Percentiles rank a stretch among this genome's conserved stretches.
Evolutionary conservation across 805 yeast species (phyloP).

Genomic region (Yamadazyma sp.): DNA sequence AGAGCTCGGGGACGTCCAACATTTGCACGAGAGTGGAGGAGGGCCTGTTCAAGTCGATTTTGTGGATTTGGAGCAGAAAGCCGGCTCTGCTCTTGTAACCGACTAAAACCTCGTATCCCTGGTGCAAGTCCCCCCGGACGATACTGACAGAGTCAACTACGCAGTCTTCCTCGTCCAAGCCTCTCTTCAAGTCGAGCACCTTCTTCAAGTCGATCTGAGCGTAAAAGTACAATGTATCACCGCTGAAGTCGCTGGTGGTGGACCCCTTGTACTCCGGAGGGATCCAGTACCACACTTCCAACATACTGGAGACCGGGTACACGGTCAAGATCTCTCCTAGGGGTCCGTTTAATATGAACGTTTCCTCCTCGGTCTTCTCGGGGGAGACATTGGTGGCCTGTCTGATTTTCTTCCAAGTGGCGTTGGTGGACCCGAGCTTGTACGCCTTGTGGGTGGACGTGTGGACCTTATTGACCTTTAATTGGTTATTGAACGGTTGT

Average conservation of each 20-base stretch:
- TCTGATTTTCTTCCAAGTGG: conserved; percentile 43
- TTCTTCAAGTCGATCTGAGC: conserved; percentile 13
- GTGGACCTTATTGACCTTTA: conserved; percentile 23
- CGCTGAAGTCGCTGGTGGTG: conserved; percentile 18
- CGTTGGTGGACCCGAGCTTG: conserved; percentile 39
- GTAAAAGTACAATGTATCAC: conserved; percentile 25
- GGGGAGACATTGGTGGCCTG: conserved; percentile 25
- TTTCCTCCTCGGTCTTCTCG: conserved; percentile 8
- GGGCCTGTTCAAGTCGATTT: not conserved
- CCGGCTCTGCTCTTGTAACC: not conserved
- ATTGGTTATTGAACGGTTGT: conserved; percentile 17
- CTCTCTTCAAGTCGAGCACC: not conserved
- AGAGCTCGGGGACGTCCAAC: conserved; percentile 12
- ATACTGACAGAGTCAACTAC: conserved; percentile 12
- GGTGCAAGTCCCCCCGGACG: conserved; percentile 10
- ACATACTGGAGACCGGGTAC: conserved; percentile 16
- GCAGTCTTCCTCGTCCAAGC: not conserved
- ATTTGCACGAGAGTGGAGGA: conserved; percentile 2
- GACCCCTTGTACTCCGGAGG: conserved; percentile 12
- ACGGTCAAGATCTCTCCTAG: conserved; percentile 33
- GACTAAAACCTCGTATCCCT: conserved; percentile 13
- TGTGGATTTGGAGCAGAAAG: conserved; percentile 1
- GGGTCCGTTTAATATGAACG: conserved; percentile 27
- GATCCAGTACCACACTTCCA: conserved; percentile 40
- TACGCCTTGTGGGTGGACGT: conserved; percentile 37